phyloP scores from a whole-genome alignment of 306 rosid genomes.

The Trichosanthes cucumerina region DNA sequence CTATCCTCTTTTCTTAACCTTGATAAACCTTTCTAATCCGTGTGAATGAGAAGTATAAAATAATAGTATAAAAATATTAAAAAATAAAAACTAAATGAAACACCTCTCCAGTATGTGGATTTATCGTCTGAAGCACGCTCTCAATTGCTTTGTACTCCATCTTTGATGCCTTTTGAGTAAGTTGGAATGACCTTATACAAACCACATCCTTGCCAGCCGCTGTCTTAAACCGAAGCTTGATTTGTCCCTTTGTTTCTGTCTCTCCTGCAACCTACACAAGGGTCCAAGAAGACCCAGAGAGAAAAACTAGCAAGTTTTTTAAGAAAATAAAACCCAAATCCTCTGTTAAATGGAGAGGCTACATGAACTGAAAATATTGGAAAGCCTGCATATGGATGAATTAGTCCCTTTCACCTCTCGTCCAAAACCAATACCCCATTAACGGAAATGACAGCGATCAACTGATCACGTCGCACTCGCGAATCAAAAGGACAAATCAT shows the following conservation, averaged over 20 bases:
- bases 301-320: neutral
- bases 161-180: conserved; percentile 85
- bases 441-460: neutral
- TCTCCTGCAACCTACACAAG: conserved; percentile 67
- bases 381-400: neutral
- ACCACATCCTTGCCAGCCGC: conserved; percentile 85
- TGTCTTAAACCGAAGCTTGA: conserved; percentile 85
- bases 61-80: neutral
- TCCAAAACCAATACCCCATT: neutral
- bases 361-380: neutral
- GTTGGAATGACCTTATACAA: conserved; percentile 85
- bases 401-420: too few relatives aligned
- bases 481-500: neutral
- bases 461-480: neutral
- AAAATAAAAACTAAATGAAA: neutral
- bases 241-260: conserved; percentile 93
- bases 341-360: neutral
- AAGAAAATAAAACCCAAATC: neutral
- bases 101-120: conserved; percentile 91
- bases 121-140: conserved; percentile 91
- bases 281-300: neutral
- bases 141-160: conserved; percentile 96
- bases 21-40: neutral
- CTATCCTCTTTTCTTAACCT: neutral
- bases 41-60: neutral